A percentile compares a stretch with the other conserved stretches of the same genome.
These are phyloP conservation scores for Uncinocarpus reesii DNA, from an alignment of 2,329 filamentous ascomycete genomes.

Conservation along the genomic window DNA sequence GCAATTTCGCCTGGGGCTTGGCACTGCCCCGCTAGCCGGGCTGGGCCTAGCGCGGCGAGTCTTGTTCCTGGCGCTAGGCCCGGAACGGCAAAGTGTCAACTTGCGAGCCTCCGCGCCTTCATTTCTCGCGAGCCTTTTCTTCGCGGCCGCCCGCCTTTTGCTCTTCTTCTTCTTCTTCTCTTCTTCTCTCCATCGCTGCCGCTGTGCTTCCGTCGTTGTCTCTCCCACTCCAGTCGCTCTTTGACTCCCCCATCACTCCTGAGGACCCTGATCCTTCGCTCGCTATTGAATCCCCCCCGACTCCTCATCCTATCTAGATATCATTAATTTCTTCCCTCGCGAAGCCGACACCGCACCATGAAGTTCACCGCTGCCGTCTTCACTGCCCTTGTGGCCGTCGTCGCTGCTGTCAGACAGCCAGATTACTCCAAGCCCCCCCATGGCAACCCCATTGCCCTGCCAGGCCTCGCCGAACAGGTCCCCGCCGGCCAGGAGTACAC, in stretches of 20 bases:
- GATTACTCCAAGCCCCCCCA: slow-evolving; percentile 28
- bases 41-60: neutral
- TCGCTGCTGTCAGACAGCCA: slow-evolving; percentile 30
- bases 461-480: slow-evolving; percentile 44
- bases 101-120: slow-evolving; percentile 8
- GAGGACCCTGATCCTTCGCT: slow-evolving; percentile 12
- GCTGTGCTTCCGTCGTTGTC: slow-evolving; percentile 14
- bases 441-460: slow-evolving; percentile 48
- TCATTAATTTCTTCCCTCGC: slow-evolving; percentile 15
- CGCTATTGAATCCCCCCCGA: slow-evolving; percentile 10
- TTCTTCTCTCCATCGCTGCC: slow-evolving; percentile 13
- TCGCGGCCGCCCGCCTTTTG: slow-evolving; percentile 12
- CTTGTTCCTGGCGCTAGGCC: neutral
- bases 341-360: slow-evolving; percentile 25
- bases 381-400: slow-evolving; percentile 32
- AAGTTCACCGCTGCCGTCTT: slow-evolving; percentile 31
- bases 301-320: slow-evolving; percentile 21
- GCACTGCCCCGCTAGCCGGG: neutral
- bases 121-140: slow-evolving; percentile 9
- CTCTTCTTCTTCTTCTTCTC: slow-evolving; percentile 12
- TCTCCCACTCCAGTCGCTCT: slow-evolving; percentile 21
- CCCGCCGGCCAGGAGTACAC: slow-evolving; percentile 46
- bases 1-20: slow-evolving; percentile 12
- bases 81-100: slow-evolving; percentile 6
- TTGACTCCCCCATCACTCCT: slow-evolving; percentile 11